A percentile compares a stretch with the other conserved stretches of the same genome.
Conservation (phyloP, 352 stramenopile genomes). For the Thraustochytrium sp. region DNA sequence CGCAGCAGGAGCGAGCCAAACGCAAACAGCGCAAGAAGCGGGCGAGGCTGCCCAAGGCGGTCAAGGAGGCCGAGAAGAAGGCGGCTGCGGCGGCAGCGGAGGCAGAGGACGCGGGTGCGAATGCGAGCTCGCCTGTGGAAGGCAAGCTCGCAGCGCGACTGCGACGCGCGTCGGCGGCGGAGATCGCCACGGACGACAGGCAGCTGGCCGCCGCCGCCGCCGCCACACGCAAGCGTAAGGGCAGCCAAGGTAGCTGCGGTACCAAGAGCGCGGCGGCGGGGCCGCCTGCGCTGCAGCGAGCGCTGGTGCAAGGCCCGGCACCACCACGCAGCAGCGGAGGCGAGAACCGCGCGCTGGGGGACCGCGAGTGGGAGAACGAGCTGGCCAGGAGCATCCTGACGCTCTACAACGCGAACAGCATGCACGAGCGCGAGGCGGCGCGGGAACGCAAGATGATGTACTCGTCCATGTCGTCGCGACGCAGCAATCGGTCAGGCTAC, state of each 20-base stretch:
- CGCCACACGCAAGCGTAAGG: not conserved
- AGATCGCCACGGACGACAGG: not conserved
- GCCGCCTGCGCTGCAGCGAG: not conserved
- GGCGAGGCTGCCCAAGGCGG: not conserved
- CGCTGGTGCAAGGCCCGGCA: not conserved
- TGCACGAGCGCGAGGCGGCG: not conserved
- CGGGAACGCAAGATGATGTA: not conserved
- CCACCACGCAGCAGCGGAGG: not conserved
- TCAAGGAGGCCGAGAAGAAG: not conserved
- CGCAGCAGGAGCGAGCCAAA: not conserved
- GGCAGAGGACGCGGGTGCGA: too few relatives aligned
- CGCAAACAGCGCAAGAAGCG: not conserved
- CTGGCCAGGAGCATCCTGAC: conserved; percentile 7
- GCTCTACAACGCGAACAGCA: conserved; percentile 31
- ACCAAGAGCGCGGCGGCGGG: not conserved
- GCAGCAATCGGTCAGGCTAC: too few relatives aligned
- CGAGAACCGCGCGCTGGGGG: not conserved
- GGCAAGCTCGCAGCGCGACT: not conserved
- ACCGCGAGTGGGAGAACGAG: conserved; percentile 40
- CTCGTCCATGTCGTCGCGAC: not conserved
- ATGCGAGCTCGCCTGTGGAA: too few relatives aligned
- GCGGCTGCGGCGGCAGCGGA: not conserved
- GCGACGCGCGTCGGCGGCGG: not conserved
- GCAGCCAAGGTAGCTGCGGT: not conserved
- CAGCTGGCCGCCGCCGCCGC: not conserved